A percentile compares a stretch with the other conserved stretches of the same genome.
Conservation (phyloP, 768 basidiomycete species). For the button mushroom (Agaricus bisporus) region DNA sequence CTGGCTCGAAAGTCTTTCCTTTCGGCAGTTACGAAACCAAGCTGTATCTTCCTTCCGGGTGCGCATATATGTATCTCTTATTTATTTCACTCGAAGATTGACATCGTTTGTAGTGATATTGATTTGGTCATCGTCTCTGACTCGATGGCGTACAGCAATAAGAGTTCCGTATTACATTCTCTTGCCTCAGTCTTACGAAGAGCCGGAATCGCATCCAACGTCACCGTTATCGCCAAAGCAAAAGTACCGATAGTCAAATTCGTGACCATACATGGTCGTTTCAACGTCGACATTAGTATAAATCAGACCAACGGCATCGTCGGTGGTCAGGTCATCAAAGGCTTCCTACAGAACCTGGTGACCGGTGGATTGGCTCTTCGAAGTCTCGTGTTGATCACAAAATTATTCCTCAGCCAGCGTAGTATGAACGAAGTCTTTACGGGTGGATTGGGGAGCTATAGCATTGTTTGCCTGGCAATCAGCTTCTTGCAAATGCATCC, state of each 20-base stretch:
- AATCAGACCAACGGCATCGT: constrained; percentile 85
- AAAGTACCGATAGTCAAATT: constrained; percentile 98
- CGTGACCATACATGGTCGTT: constrained; percentile 69
- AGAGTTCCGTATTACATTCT: constrained; percentile 62
- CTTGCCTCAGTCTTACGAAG: constrained; percentile 76
- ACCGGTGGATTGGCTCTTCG: constrained; percentile 61
- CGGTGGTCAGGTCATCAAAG: constrained; percentile 74
- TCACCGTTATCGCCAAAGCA: constrained; percentile 88
- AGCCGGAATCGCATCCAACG: constrained; percentile 63
- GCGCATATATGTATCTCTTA: constrained; percentile 20
- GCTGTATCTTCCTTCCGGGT: constrained; percentile 91
- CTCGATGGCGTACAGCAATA: constrained; percentile 66
- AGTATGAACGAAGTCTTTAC: constrained; percentile 98
- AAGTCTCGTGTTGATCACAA: constrained; percentile 81
- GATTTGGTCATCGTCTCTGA: constrained; percentile 87
- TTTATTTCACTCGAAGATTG: background rate
- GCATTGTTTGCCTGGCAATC: constrained; percentile 88
- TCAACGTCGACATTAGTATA: constrained; percentile 90
- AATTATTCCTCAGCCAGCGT: constrained; percentile 84
- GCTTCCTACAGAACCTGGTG: constrained; percentile 46
- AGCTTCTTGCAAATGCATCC: constrained; percentile 98
- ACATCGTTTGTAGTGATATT: constrained; percentile 63
- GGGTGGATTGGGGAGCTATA: constrained; percentile 91
- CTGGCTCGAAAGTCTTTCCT: constrained; percentile 74
- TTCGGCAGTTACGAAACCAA: constrained; percentile 95